Evolutionary conservation across 1,284 basidiomycete species (phyloP).

Genomic region (Ceratobasidium sp.): DNA sequence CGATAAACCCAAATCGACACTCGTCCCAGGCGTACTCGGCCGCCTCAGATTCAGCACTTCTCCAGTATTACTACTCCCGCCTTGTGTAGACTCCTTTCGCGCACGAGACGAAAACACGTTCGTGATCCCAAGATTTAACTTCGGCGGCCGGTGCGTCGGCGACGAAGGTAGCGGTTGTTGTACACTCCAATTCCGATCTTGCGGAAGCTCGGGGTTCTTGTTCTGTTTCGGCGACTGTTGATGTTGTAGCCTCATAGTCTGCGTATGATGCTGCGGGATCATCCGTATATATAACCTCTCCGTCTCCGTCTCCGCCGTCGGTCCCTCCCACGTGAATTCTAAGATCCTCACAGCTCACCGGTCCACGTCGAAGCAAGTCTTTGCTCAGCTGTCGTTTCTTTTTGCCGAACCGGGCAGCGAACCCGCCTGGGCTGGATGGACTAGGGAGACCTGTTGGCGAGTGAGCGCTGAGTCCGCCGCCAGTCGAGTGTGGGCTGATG

Average conservation of each 20-base stretch:
- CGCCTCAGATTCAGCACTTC: background rate
- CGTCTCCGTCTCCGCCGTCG: no score
- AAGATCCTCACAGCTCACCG: conserved; percentile 17
- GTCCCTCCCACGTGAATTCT: background rate
- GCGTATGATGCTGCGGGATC: conserved; percentile 44
- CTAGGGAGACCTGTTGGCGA: background rate
- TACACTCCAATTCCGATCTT: conserved; percentile 6
- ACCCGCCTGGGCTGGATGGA: background rate
- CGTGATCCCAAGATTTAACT: conserved; percentile 4
- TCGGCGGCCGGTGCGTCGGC: conserved; percentile 16
- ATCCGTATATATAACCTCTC: conserved; percentile 15
- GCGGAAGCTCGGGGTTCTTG: conserved; percentile 2
- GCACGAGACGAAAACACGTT: conserved; percentile 16
- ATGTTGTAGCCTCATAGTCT: conserved; percentile 16
- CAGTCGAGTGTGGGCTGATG: background rate
- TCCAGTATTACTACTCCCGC: background rate
- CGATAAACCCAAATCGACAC: background rate
- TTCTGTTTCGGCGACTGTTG: conserved; percentile 11
- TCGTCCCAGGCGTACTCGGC: conserved; percentile 24
- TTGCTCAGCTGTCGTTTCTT: conserved; percentile 37
- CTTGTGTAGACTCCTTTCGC: conserved; percentile 24
- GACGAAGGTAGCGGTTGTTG: conserved; percentile 11
- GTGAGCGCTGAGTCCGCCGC: background rate
- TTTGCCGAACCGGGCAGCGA: conserved; percentile 29
- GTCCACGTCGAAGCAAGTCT: conserved; percentile 26